A percentile compares a stretch with the other conserved stretches of the same genome.
Conservation (phyloP, 345 rosid species). For the Nasturtium officinale region DNA sequence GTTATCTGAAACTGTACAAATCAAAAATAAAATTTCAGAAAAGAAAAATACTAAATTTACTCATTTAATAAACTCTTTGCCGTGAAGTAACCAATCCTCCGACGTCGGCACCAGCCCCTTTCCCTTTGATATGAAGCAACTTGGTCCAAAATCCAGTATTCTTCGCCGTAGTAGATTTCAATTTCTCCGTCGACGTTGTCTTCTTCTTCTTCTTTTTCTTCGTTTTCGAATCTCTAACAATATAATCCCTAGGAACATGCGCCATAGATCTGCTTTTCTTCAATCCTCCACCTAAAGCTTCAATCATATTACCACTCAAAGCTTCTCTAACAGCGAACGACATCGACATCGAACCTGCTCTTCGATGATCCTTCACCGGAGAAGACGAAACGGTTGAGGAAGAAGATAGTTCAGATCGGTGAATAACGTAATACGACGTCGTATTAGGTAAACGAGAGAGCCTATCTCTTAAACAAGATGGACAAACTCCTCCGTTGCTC, state of each 20-base stretch:
- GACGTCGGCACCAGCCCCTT: conserved; percentile 40
- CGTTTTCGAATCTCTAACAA: conserved; percentile 45
- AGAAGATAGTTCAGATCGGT: conserved; percentile 20
- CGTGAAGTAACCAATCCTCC: conserved; percentile 38
- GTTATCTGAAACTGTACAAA: conserved; percentile 40
- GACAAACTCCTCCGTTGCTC: conserved; percentile 39
- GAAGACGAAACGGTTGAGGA: conserved; percentile 35
- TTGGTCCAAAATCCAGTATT: conserved; percentile 69
- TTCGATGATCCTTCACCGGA: conserved; percentile 44
- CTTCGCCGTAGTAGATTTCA: conserved; percentile 26
- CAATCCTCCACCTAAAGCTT: conserved; percentile 45
- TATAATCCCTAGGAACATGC: conserved; percentile 45
- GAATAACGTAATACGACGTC: conserved; percentile 26
- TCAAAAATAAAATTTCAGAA: background rate
- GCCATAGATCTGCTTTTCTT: conserved; percentile 85
- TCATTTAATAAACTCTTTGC: conserved; percentile 31
- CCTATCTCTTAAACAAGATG: conserved; percentile 37
- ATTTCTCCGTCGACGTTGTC: conserved; percentile 7
- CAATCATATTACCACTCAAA: conserved; percentile 29
- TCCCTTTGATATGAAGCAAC: conserved; percentile 57
- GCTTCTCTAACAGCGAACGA: conserved; percentile 48
- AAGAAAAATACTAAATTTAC: background rate
- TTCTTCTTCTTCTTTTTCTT: conserved; percentile 31
- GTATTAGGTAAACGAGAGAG: conserved; percentile 32
- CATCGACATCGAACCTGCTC: conserved; percentile 46